Evolutionary conservation across 305 asterid genomes (phyloP).

Genomic region (Striga hermonthica): DNA sequence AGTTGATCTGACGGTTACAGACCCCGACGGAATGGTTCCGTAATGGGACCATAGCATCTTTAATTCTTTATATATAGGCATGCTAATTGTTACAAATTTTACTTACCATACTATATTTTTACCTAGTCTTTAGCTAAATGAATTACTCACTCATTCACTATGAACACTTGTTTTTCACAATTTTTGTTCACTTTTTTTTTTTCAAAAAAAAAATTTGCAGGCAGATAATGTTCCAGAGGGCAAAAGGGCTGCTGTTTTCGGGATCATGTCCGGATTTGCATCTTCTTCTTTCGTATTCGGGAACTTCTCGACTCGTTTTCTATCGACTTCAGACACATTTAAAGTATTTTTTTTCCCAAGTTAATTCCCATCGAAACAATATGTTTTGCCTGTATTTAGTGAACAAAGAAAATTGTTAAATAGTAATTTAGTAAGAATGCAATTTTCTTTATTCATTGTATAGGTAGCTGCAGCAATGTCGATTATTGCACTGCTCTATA

Average conservation of each 20-base stretch:
- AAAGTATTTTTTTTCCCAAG: slow-evolving; percentile 39
- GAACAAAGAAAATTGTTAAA: no score
- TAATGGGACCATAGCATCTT: no score
- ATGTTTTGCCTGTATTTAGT: neutral
- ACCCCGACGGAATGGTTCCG: no score
- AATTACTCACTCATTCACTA: no score
- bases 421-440: no score
- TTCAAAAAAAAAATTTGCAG: slow-evolving; percentile 28
- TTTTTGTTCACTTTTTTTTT: neutral
- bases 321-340: slow-evolving; percentile 70
- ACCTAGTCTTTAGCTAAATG: no score
- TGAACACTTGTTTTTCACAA: no score
- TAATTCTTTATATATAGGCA: no score
- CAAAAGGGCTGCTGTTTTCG: slow-evolving; percentile 68
- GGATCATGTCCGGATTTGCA: slow-evolving; percentile 74
- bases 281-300: slow-evolving; percentile 83
- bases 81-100: no score
- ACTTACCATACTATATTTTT: no score
- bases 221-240: slow-evolving; percentile 80
- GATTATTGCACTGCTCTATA: slow-evolving; percentile 56
- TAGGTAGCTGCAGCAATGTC: slow-evolving; percentile 78
- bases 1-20: no score
- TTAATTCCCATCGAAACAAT: no score
- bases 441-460: neutral
- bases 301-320: slow-evolving; percentile 67